Base-by-base conservation (phyloP, 176 grass and related monocot genomes). In the Ensete ventricosum region DNA sequence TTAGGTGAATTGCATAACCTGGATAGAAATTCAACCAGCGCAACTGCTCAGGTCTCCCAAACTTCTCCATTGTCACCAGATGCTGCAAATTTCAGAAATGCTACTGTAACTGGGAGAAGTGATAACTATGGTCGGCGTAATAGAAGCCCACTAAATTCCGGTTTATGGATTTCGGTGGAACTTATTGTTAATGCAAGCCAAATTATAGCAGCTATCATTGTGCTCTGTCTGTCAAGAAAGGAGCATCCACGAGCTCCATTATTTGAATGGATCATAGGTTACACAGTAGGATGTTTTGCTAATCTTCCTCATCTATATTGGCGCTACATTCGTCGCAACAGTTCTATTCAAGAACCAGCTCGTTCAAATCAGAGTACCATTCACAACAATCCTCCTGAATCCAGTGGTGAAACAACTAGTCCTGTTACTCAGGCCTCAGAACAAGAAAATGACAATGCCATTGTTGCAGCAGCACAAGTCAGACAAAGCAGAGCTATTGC, bases 251-350 rank as follows among this genome's bases (percentile, higher is more conserved):
- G 59, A n/a, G 83, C 89, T 76, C 92, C 89, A 62, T 81, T 96
- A 29, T 88, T 86, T 29, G 79, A 76, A 78, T 96, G 93, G 93
- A 81, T 96, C 55, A 67, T 90, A 53, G 89, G 87, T 29, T 96
- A 92, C 76, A 90, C 83, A 60, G 67, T 83, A 19, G 89, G 93
- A 1, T 92, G 93, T 79, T 21, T 90, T 76, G 82, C 79, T 78
- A 90, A 81, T 69, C 78, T 96, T 77, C 87, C 87, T 14, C 87
- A 92, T 86, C 86, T 96, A 71, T 92, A 90, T 86, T 96, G 93
- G 93, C 83, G 89, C 8, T 92, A 84, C 78, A 85, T 96, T 77
- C 83, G 90, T 73, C 85, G 83, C 55, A 90, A 89, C 68, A 49
- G 59, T 52, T 85, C 77, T 52, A 82, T 71, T n/a, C 86, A 92